Percentiles rank a stretch among this genome's conserved stretches.
phyloP scores from a whole-genome alignment of 176 grass and related monocot species.

The Eragrostis nindensis region DNA sequence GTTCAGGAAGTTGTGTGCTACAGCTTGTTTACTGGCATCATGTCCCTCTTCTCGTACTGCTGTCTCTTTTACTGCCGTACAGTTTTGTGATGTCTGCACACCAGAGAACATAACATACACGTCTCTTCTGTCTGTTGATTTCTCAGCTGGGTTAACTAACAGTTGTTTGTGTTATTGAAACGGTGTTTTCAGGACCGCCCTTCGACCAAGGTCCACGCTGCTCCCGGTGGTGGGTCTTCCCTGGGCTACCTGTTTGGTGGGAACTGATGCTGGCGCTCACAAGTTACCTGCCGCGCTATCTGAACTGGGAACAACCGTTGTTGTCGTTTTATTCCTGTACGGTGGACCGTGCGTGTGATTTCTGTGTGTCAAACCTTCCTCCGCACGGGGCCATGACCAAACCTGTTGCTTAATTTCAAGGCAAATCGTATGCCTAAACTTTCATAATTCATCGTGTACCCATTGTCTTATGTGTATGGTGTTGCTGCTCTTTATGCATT shows the following conservation, averaged over 20 bases:
- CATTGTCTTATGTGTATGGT: background rate
- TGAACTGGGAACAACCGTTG: slow-evolving; percentile 28
- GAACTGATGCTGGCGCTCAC: slow-evolving; percentile 35
- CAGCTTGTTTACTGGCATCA: too few species aligned
- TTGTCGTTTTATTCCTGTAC: slow-evolving; percentile 26
- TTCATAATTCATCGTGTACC: background rate
- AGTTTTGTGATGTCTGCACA: background rate
- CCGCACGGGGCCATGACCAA: background rate
- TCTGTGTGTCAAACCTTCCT: slow-evolving; percentile 6
- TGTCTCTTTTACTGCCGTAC: background rate
- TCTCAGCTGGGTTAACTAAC: background rate
- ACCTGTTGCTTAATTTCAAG: slow-evolving; percentile 35
- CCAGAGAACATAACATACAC: background rate
- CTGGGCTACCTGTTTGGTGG: slow-evolving; percentile 73
- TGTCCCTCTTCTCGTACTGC: background rate
- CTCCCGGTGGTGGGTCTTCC: slow-evolving; percentile 67
- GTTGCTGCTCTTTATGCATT: background rate
- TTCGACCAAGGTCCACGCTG: slow-evolving; percentile 68
- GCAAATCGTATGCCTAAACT: slow-evolving; percentile 39
- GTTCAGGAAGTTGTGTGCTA: too few species aligned
- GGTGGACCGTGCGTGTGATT: background rate
- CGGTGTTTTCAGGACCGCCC: slow-evolving; percentile 53
- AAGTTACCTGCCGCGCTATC: background rate
- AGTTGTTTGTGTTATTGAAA: background rate
- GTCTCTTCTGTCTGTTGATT: background rate